Evolutionary conservation across 768 basidiomycete species (phyloP).

Genomic region (Sutorius australiensis): DNA sequence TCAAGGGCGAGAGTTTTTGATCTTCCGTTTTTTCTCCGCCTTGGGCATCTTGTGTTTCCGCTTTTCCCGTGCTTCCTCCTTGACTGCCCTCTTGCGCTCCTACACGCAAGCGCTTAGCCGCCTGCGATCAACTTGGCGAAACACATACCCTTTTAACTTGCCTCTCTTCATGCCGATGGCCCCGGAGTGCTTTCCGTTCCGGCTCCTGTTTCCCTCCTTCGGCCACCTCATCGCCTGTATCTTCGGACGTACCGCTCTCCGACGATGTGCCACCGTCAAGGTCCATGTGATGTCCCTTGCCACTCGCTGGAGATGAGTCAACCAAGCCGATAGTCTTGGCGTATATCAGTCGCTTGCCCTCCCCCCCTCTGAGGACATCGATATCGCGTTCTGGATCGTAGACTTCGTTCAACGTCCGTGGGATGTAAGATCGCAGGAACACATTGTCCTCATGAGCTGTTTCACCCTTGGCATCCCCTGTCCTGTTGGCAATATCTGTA

Average conservation of each 20-base stretch:
- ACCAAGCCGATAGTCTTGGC: slow-evolving; percentile 82
- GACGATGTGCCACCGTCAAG: slow-evolving; percentile 18
- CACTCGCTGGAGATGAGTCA: slow-evolving; percentile 24
- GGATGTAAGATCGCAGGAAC: slow-evolving; percentile 90
- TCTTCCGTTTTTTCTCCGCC: slow-evolving; percentile 83
- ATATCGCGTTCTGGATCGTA: slow-evolving; percentile 94
- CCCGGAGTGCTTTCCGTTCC: slow-evolving; percentile 61
- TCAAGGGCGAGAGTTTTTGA: slow-evolving; percentile 48
- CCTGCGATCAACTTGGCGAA: slow-evolving; percentile 5
- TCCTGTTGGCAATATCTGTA: slow-evolving; percentile 6
- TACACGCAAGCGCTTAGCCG: slow-evolving; percentile 30
- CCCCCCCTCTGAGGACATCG: slow-evolving; percentile 65
- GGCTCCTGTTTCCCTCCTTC: slow-evolving; percentile 34
- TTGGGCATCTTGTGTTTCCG: slow-evolving; percentile 95
- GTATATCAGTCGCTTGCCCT: slow-evolving; percentile 77
- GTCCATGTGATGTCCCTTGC: slow-evolving; percentile 12
- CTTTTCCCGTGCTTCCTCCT: slow-evolving; percentile 83
- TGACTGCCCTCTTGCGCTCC: slow-evolving; percentile 90
- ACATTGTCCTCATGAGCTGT: slow-evolving; percentile 77
- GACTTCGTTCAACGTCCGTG: slow-evolving; percentile 86
- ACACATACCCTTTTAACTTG: slow-evolving; percentile 77
- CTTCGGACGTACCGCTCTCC: slow-evolving; percentile 24
- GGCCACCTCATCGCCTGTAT: slow-evolving; percentile 33
- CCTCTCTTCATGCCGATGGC: slow-evolving; percentile 90
- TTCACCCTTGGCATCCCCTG: slow-evolving; percentile 11